Percentiles rank a stretch among this genome's conserved stretches.
Conservation (phyloP, 176 grass and related monocot species). For the Rhynchospora tenuis region DNA sequence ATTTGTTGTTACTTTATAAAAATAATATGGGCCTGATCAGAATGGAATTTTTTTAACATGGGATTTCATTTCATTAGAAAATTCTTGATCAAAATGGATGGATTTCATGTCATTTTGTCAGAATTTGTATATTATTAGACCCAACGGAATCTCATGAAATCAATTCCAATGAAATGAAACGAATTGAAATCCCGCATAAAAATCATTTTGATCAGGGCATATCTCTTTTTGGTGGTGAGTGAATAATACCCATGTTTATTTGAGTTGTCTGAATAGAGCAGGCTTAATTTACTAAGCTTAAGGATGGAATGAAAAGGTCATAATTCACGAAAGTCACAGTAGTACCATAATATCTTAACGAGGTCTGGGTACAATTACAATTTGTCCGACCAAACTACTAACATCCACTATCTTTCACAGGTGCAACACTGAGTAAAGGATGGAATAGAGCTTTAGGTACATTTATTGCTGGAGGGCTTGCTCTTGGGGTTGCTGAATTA, state of each 20-base stretch:
- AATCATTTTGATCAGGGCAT: too few relatives aligned
- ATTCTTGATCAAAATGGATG: too few relatives aligned
- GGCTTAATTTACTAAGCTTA: neutral
- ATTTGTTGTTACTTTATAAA: neutral
- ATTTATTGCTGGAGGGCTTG: conserved; percentile 72
- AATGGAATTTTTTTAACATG: too few relatives aligned
- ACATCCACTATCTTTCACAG: conserved; percentile 29
- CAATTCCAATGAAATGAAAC: too few relatives aligned
- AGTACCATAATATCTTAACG: neutral
- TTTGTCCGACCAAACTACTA: neutral
- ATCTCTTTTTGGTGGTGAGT: neutral
- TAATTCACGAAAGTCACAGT: neutral
- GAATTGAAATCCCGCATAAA: too few relatives aligned
- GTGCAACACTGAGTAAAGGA: conserved; percentile 95
- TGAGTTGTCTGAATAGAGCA: neutral
- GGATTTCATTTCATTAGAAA: too few relatives aligned
- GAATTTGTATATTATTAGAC: too few relatives aligned
- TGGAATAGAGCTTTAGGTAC: conserved; percentile 80
- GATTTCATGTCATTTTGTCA: too few relatives aligned
- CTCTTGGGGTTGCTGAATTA: conserved; percentile 64
- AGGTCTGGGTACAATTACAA: neutral
- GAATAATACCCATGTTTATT: neutral
- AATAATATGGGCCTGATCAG: too few relatives aligned
- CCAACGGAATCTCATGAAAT: too few relatives aligned
- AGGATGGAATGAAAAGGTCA: neutral